Conservation (phyloP, 805 yeast species). For the Wickerhamiella kurtzmanii region DNA sequence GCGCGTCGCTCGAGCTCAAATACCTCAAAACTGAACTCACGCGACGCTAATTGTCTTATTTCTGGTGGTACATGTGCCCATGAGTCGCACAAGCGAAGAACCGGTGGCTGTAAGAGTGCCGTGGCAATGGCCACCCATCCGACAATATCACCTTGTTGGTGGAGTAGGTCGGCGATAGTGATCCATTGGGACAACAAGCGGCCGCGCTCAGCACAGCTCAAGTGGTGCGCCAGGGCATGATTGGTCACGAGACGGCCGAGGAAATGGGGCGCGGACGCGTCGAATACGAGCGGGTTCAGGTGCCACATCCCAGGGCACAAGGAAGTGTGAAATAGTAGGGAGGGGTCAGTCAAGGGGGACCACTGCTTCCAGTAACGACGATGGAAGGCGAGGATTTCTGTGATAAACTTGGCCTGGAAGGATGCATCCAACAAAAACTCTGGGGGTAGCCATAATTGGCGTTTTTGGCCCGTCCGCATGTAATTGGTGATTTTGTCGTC, state of each 20-base stretch:
- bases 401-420: conserved; percentile 45
- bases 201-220: conserved; percentile 36
- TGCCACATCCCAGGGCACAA: conserved; percentile 23
- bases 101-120: conserved; percentile 66
- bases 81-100: conserved; percentile 54
- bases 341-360: conserved; percentile 71
- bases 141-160: conserved; percentile 78
- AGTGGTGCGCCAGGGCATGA: conserved; percentile 44
- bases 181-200: conserved; percentile 69
- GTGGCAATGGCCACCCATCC: conserved; percentile 89
- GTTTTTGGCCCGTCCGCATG: neutral
- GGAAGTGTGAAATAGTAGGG: conserved; percentile 46
- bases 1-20: conserved; percentile 72
- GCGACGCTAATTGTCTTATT: conserved; percentile 45
- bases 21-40: conserved; percentile 87
- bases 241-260: conserved; percentile 54
- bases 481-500: neutral
- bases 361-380: conserved; percentile 50
- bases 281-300: conserved; percentile 58
- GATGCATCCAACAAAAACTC: conserved; percentile 41
- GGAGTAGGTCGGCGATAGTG: conserved; percentile 62
- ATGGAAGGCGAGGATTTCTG: conserved; percentile 54
- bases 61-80: conserved; percentile 62
- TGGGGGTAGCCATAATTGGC: conserved; percentile 20
- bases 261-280: conserved; percentile 60